phyloP scores from a whole-genome alignment of 331 rosid genomes.

The Cydonia oblonga region DNA sequence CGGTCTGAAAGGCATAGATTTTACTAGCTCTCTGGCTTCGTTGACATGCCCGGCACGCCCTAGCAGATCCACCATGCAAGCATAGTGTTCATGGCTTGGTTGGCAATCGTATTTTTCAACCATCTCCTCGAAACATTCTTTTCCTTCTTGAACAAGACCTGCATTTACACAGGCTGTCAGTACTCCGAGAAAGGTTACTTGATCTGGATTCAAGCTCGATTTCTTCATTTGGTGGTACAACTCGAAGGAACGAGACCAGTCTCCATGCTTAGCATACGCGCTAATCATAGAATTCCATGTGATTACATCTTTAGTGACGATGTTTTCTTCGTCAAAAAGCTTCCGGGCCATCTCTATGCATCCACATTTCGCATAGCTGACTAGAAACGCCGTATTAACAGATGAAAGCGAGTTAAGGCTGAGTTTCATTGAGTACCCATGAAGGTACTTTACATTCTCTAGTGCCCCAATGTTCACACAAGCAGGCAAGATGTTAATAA shows the following conservation, averaged over 20 bases:
- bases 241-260: constrained; percentile 43
- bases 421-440: constrained; percentile 47
- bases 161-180: constrained; percentile 69
- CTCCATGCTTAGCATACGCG: constrained; percentile 68
- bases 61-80: constrained; percentile 64
- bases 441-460: constrained; percentile 57
- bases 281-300: constrained; percentile 68
- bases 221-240: constrained; percentile 47
- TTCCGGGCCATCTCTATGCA: constrained; percentile 55
- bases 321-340: constrained; percentile 54
- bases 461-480: constrained; percentile 61
- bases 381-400: constrained; percentile 47
- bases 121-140: constrained; percentile 56
- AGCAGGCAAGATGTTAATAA: constrained; percentile 57
- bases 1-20: constrained; percentile 42
- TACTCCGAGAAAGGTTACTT: constrained; percentile 54
- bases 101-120: constrained; percentile 33
- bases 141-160: constrained; percentile 52
- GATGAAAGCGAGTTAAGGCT: constrained; percentile 46
- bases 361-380: constrained; percentile 77
- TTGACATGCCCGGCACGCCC: constrained; percentile 63
- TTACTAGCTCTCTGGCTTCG: constrained; percentile 49
- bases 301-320: constrained; percentile 41
- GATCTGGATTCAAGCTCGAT: constrained; percentile 42
- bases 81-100: constrained; percentile 67